These are phyloP conservation scores for Bruguiera gymnorhiza DNA, from an alignment of 345 rosid species.

Conservation along the genomic window DNA sequence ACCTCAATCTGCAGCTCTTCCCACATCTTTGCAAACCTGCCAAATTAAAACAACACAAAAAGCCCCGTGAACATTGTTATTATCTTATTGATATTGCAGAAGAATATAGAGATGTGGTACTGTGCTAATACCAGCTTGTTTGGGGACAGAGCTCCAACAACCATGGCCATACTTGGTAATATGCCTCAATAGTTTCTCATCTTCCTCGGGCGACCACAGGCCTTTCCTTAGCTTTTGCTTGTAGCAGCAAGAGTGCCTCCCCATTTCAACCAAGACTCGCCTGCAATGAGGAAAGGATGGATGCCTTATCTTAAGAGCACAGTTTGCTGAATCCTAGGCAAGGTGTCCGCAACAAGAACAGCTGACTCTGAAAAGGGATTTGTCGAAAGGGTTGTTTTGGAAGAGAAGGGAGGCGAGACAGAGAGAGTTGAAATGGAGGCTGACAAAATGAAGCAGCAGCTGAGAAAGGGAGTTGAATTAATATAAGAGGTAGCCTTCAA, in stretches of 20 bases:
- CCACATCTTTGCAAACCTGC: conserved; percentile 95
- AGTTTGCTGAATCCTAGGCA: conserved; percentile 33
- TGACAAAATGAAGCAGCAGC: conserved; percentile 47
- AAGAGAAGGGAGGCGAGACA: conserved; percentile 9
- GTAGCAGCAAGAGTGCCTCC: conserved; percentile 96
- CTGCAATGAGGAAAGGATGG: conserved; percentile 4
- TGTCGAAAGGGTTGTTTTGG: conserved; percentile 8
- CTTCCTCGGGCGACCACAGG: conserved; percentile 98
- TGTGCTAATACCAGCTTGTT: conserved; percentile 64
- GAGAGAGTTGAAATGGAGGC: conserved; percentile 23
- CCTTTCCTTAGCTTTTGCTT: conserved; percentile 98
- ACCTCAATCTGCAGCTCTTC: conserved; percentile 89
- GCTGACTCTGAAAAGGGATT: conserved; percentile 16
- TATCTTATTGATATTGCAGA: background rate
- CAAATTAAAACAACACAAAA: conserved; percentile 1
- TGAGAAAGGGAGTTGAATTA: conserved; percentile 43
- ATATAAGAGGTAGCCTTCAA: conserved; percentile 32
- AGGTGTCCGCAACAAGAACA: conserved; percentile 38
- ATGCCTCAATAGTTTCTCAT: conserved; percentile 83
- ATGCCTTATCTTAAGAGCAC: conserved; percentile 23
- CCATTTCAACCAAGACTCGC: conserved; percentile 46
- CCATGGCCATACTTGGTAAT: conserved; percentile 93
- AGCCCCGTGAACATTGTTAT: background rate
- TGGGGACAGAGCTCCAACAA: conserved; percentile 99
- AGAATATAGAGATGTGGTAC: background rate